A percentile compares a stretch with the other conserved stretches of the same genome.
These are phyloP conservation scores for Boletus rufocinnamomeus DNA, from an alignment of 768 basidiomycete genomes.

Conservation along the genomic window DNA sequence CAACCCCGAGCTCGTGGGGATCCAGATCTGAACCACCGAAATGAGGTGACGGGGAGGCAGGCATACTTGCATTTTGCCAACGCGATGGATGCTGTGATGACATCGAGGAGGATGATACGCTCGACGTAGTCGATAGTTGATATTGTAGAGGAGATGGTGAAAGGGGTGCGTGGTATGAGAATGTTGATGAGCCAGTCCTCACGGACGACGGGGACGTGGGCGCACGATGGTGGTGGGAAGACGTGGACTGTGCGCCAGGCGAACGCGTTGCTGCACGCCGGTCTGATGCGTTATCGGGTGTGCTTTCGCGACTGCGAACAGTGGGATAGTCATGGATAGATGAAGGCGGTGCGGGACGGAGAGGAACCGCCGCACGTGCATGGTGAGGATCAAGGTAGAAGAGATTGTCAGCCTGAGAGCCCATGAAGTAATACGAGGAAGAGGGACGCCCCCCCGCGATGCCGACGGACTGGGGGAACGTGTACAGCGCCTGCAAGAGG, in stretches of 20 bases:
- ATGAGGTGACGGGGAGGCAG: constrained; percentile 22
- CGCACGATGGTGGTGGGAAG: constrained; percentile 35
- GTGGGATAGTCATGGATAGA: constrained; percentile 26
- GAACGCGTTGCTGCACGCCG: constrained; percentile 29
- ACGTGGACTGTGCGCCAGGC: constrained; percentile 21
- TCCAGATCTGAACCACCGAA: constrained; percentile 36
- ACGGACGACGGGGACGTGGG: constrained; percentile 56
- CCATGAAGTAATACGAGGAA: constrained; percentile 98
- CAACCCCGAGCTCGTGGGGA: constrained; percentile 39
- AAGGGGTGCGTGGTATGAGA: constrained; percentile 58
- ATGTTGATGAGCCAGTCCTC: constrained; percentile 48
- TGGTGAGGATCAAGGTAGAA: constrained; percentile 85
- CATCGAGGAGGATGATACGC: constrained; percentile 31
- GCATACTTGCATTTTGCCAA: constrained; percentile 31
- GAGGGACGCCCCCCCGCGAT: constrained; percentile 96
- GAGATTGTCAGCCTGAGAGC: constrained; percentile 83
- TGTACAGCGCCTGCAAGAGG: constrained; percentile 68
- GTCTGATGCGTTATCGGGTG: constrained; percentile 36
- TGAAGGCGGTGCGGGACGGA: constrained; percentile 50
- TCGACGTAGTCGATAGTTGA: constrained; percentile 52
- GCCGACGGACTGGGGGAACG: constrained; percentile 93
- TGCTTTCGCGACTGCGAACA: constrained; percentile 30
- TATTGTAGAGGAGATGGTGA: constrained; percentile 70
- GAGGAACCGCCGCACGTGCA: constrained; percentile 71
- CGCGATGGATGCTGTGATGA: constrained; percentile 36